Evolutionary conservation across 257 asterid species (phyloP).

Genomic region (Ocimum tenuiflorum): DNA sequence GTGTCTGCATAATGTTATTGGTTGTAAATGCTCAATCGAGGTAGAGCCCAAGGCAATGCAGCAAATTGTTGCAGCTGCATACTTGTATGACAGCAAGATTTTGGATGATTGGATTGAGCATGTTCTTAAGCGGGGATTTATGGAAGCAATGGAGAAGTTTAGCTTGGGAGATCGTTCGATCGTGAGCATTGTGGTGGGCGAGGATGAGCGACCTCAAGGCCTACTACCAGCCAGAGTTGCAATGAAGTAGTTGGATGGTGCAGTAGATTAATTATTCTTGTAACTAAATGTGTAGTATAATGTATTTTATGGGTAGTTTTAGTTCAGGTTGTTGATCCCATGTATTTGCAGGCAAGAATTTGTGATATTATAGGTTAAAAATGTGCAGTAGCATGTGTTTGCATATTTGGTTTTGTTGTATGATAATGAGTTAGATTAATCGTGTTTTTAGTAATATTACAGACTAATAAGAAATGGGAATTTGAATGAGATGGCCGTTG

Average conservation of each 20-base stretch:
- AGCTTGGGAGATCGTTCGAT: conserved; percentile 42
- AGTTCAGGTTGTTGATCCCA: conserved; percentile 19
- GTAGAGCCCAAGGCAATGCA: conserved; percentile 46
- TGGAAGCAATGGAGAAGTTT: conserved; percentile 48
- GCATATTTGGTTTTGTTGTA: neutral
- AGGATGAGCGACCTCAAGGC: conserved; percentile 24
- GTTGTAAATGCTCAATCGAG: conserved; percentile 54
- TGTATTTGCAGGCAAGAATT: conserved; percentile 5
- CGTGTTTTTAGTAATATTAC: neutral
- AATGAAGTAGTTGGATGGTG: conserved; percentile 26
- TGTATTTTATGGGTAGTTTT: conserved; percentile 18
- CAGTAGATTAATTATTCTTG: conserved; percentile 8
- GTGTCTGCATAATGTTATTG: conserved; percentile 31
- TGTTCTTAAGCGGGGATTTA: conserved; percentile 44
- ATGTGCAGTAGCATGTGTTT: neutral
- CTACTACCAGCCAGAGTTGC: conserved; percentile 54
- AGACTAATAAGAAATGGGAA: too few species aligned
- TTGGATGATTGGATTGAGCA: conserved; percentile 62
- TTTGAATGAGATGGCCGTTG: too few species aligned
- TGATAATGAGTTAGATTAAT: neutral
- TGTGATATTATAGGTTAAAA: neutral
- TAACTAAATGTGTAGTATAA: conserved; percentile 19
- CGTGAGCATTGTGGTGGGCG: conserved; percentile 40
- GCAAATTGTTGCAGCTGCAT: conserved; percentile 59
- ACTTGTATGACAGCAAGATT: conserved; percentile 25